Base-by-base conservation (phyloP, 2,329 filamentous ascomycete species). In the Claviceps digitariae region DNA sequence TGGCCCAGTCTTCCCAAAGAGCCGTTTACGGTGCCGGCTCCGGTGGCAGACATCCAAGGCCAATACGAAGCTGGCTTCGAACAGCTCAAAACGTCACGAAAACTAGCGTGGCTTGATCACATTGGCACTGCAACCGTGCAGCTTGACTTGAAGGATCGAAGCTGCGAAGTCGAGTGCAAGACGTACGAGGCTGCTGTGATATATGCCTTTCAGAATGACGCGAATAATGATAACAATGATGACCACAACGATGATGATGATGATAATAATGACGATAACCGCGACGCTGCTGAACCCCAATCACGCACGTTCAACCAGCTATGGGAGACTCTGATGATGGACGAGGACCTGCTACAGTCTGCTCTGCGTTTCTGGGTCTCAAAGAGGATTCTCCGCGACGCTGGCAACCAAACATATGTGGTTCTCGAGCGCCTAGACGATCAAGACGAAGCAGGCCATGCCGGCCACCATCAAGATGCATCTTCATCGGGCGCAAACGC, bases 101-200 rank as follows among this genome's bases (percentile, higher is more conserved):
- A 91, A 68, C 78, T 98, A 38, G 87, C 84, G 44, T 97, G 91
- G 90, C 76, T 94, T 51, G 84, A 90, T 59, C 83, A 87, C 10
- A 73, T 95, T 0, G 91, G 90, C 2, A 82, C 84, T 56, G 88
- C 87, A 15, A 83, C 78, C 0, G 83, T 98, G 9, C 86, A 87
- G 57, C 76, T 98, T 1, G 86, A 91, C 59, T 74, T 98, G 1
- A 79, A 85, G 59, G 93, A 97, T 67, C 84, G 93, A 23, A 80
- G 77, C 0, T 74, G 95, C 53, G 72, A 76, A 17, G 77, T 87
- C 52, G 82, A 89, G 40, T 84, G 90, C 54, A 83, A 81, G 56
- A 88, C 88, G 1, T 94, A 89, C 75, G 87, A 95, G 67, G 90
- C 90, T 6, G 86, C 85, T 8, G 85, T 96, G 40, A 89, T 97